phyloP scores from a whole-genome alignment of 2,329 filamentous ascomycete genomes.

The Hymenoscyphus fructigenus region DNA sequence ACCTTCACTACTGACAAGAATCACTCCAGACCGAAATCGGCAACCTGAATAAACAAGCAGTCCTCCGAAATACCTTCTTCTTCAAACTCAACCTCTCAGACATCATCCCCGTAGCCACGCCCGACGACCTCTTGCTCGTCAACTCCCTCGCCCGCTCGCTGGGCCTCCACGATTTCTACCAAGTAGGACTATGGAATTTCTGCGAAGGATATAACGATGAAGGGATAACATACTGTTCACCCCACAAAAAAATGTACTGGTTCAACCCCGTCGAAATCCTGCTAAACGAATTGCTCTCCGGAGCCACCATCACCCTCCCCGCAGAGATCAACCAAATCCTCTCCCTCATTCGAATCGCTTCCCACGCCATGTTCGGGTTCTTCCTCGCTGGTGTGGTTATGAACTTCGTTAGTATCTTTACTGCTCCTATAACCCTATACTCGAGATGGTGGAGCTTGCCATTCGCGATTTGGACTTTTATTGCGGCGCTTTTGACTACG shows the following conservation, averaged over 20 bases:
- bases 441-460: constrained; percentile 62
- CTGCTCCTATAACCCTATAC: constrained; percentile 47
- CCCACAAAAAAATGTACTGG: constrained; percentile 72
- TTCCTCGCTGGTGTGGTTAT: constrained; percentile 73
- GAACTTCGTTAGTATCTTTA: constrained; percentile 69
- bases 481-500: constrained; percentile 65
- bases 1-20: neutral
- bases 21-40: constrained; percentile 50
- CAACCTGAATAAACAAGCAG: constrained; percentile 61
- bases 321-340: constrained; percentile 71
- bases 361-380: constrained; percentile 84
- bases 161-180: constrained; percentile 91
- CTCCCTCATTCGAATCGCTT: constrained; percentile 69
- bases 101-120: constrained; percentile 47
- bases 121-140: constrained; percentile 65
- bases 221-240: constrained; percentile 75
- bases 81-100: constrained; percentile 80
- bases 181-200: constrained; percentile 87
- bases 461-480: constrained; percentile 65
- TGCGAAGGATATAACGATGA: constrained; percentile 80
- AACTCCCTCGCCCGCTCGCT: constrained; percentile 85
- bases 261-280: constrained; percentile 88
- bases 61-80: constrained; percentile 75
- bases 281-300: constrained; percentile 73
- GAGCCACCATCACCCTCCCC: constrained; percentile 80